Base-by-base conservation (phyloP, 495 filamentous ascomycete species). In the Darksidea phi region DNA sequence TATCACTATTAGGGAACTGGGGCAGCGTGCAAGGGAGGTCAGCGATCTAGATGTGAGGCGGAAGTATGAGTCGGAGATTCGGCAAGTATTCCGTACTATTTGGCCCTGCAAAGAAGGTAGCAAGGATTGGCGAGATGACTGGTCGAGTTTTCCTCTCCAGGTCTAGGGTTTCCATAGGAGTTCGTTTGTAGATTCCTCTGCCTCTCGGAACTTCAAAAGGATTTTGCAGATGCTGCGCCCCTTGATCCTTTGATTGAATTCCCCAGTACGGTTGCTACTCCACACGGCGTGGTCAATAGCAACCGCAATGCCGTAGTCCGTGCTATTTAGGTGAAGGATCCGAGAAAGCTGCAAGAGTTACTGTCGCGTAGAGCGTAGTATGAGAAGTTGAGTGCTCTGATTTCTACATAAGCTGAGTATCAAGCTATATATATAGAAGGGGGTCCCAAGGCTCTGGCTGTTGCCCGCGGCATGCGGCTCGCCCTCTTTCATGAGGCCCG, bases 71-170 rank as follows among this genome's bases (percentile, higher is more conserved):
- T 2, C 10, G 6, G 59, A 55, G 52, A 17, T 23, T 45, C 5
- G 10, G 36, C 15, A 62, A 42, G 20, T 55, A 49, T 62, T 55
- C 51, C 59, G 37, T 49, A 11, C 6, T 38, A 26, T 56, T 49
- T 62, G 59, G 59, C 59, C 59, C 23, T 25, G 24, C 51, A 56
- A 62, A 42, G 43, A 62, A 49, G 50, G 17, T 42, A 62, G 59
- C 43, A 55, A 56, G 28, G 43, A 49, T 62, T 56, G 59, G 59
- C 59, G 43, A 17, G 59, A 62, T 48, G 59, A 62, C 51, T 62
- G 59, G 59, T 54, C 50, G 13, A 62, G 59, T 55, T 48, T 62
- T 50, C 59, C 59, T 48, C 59, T 62, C 7, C 24, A 55, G 52
- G 43, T 55, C 12, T 62, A 62, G 26, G 28, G 36, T 57, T 57